phyloP scores from a whole-genome alignment of 2,329 filamentous ascomycete species.

The Beauveria sp. region DNA sequence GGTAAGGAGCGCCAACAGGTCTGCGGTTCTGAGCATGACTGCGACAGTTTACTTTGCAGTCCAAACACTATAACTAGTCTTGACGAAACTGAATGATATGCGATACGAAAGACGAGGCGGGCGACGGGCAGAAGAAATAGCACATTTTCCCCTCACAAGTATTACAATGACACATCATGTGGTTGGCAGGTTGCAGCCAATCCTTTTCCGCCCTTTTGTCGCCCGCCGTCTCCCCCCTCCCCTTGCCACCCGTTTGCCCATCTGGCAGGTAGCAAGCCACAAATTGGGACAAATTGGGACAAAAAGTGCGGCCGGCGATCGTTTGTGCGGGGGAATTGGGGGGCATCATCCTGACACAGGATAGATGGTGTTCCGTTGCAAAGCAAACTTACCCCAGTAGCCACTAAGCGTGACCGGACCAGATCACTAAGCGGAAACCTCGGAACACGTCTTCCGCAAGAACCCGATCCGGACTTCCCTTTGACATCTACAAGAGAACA shows the following conservation, averaged over 20 bases:
- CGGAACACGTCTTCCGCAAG: constrained; percentile 2
- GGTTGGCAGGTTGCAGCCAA: neutral
- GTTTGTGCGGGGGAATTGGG: neutral
- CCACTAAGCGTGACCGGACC: neutral
- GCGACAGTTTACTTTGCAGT: neutral
- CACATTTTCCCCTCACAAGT: neutral
- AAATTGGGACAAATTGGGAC: neutral
- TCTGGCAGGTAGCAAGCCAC: neutral
- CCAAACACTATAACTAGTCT: neutral
- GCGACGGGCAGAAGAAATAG: neutral
- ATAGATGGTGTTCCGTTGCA: too few relatives aligned
- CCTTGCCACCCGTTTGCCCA: neutral
- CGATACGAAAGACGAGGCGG: neutral
- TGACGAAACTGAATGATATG: neutral
- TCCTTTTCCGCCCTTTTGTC: neutral
- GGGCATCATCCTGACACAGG: neutral
- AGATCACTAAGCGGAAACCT: neutral
- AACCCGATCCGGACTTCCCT: neutral
- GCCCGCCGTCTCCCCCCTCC: neutral
- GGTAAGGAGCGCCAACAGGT: neutral
- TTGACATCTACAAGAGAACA: neutral
- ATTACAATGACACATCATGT: constrained; percentile 5
- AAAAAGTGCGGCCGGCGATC: neutral
- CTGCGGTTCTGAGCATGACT: neutral
- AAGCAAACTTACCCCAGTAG: neutral